Percentiles rank a stretch among this genome's conserved stretches.
These are phyloP conservation scores for Lecanosticta acicola DNA, from an alignment of 2,329 filamentous ascomycete species.

Conservation along the genomic window DNA sequence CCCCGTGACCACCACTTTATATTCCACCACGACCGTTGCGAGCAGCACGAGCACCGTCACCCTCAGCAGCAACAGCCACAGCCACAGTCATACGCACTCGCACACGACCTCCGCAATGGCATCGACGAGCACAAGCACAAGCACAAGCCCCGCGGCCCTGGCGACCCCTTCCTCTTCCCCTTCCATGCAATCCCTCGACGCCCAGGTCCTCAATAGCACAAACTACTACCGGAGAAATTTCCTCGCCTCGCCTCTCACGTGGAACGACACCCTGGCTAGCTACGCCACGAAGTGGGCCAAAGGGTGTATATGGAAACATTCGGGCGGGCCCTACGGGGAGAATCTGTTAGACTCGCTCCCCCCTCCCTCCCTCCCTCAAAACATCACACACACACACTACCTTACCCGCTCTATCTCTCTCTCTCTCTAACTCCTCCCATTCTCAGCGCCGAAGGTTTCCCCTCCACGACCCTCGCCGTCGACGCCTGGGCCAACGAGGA, in stretches of 20 bases:
- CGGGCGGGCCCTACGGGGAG: conserved; percentile 30
- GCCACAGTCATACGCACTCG: too few relatives aligned
- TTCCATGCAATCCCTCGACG: conserved; percentile 12
- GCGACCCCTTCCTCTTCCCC: neutral
- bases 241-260: conserved; percentile 20
- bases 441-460: conserved; percentile 13
- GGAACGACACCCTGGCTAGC: conserved; percentile 26
- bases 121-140: neutral
- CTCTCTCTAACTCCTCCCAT: neutral
- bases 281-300: conserved; percentile 27
- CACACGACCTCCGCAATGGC: conserved; percentile 10
- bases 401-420: neutral
- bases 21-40: conserved; percentile 21
- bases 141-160: too few relatives aligned
- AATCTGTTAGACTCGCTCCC: conserved; percentile 19
- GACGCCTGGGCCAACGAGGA: conserved; percentile 32
- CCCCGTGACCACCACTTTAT: conserved; percentile 19
- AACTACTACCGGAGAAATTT: conserved; percentile 28
- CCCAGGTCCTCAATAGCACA: conserved; percentile 29
- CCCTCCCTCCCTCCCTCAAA: neutral
- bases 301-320: conserved; percentile 30
- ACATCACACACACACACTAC: neutral
- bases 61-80: conserved; percentile 2
- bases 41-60: conserved; percentile 21
- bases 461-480: conserved; percentile 20